Evolutionary conservation across 2,329 filamentous ascomycete species (phyloP).

Genomic region (Fonsecaea monophora): DNA sequence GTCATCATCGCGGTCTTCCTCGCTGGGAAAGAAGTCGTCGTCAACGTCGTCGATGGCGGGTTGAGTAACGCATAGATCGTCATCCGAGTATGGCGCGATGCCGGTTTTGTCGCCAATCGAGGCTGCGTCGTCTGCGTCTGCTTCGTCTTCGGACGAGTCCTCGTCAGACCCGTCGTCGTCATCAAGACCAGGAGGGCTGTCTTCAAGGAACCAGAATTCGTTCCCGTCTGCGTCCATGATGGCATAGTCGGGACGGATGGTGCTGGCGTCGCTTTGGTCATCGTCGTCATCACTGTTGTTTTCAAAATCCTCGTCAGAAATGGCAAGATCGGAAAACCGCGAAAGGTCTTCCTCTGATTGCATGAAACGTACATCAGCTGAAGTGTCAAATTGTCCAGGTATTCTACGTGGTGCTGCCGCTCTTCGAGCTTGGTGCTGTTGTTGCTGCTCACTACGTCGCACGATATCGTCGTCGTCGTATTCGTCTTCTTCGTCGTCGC

Average conservation of each 20-base stretch:
- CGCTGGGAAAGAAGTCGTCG: conserved; percentile 78
- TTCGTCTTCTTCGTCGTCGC: conserved; percentile 59
- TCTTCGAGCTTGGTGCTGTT: conserved; percentile 46
- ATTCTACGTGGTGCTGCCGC: conserved; percentile 52
- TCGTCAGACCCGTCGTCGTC: conserved; percentile 62
- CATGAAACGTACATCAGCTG: conserved; percentile 46
- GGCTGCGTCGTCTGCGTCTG: conserved; percentile 55
- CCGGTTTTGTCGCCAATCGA: conserved; percentile 70
- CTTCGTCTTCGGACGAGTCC: conserved; percentile 37
- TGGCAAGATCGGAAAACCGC: conserved; percentile 55
- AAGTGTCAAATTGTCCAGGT: conserved; percentile 41
- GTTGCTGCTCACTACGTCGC: conserved; percentile 33
- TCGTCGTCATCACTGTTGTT: conserved; percentile 34
- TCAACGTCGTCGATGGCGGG: conserved; percentile 88
- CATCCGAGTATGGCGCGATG: conserved; percentile 60
- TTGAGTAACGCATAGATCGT: conserved; percentile 84
- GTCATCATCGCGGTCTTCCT: conserved; percentile 77
- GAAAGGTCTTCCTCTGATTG: conserved; percentile 49
- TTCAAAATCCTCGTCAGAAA: conserved; percentile 57
- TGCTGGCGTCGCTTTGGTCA: conserved; percentile 35
- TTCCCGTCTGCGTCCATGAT: conserved; percentile 49
- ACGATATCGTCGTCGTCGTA: conserved; percentile 49
- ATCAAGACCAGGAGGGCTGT: conserved; percentile 45
- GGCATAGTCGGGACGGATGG: conserved; percentile 43
- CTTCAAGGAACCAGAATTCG: conserved; percentile 55